Percentiles rank a stretch among this genome's conserved stretches.
Evolutionary conservation across 1,139 yeast species (phyloP).

Genomic region (Diutina pseudorugosa): DNA sequence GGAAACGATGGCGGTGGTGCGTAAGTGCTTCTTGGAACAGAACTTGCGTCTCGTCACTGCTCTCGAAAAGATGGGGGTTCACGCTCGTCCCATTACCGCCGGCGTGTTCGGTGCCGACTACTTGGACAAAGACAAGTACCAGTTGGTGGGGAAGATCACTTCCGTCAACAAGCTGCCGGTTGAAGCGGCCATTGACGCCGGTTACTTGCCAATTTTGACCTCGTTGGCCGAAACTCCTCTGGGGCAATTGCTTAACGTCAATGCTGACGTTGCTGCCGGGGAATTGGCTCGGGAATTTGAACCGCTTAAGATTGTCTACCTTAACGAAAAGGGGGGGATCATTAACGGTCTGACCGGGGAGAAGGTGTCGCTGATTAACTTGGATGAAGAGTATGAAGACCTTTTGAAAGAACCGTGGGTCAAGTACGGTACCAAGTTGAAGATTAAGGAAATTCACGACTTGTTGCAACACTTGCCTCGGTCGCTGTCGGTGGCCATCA

Average conservation of each 20-base stretch:
- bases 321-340: constrained; percentile 96
- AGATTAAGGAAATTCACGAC: constrained; percentile 92
- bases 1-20: constrained; percentile 90
- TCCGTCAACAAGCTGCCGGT: constrained; percentile 83
- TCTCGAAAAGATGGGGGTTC: constrained; percentile 89
- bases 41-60: constrained; percentile 92
- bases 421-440: constrained; percentile 93
- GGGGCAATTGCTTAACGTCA: constrained; percentile 92
- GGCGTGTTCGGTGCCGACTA: constrained; percentile 95
- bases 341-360: constrained; percentile 88
- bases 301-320: constrained; percentile 90
- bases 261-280: constrained; percentile 98
- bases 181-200: constrained; percentile 92
- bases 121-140: constrained; percentile 80
- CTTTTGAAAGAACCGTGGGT: constrained; percentile 94
- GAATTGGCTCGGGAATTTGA: constrained; percentile 94
- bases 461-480: constrained; percentile 88
- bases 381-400: constrained; percentile 91
- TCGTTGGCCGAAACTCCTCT: constrained; percentile 93
- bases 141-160: constrained; percentile 82
- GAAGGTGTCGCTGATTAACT: constrained; percentile 77
- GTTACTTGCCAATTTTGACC: constrained; percentile 91
- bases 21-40: constrained; percentile 90
- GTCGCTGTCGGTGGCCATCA: constrained; percentile 95
- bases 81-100: constrained; percentile 96